Evolutionary conservation across 164 flowering plant species (phyloP).

Genomic region (Berberis thunbergii): DNA sequence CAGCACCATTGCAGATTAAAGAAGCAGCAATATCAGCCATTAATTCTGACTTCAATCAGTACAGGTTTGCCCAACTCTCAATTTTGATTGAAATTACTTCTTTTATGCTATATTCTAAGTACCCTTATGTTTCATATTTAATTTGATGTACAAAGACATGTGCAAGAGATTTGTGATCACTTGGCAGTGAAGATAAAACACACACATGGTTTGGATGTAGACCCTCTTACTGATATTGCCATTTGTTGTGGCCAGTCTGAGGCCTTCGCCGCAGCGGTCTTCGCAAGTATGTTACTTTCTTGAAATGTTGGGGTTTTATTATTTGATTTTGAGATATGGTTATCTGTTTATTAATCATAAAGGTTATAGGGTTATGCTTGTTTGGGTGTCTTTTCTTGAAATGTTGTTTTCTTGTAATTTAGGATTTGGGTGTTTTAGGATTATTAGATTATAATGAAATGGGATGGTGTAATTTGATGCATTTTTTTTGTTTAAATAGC

Average conservation of each 20-base stretch:
- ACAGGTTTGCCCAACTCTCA: slow-evolving; percentile 36
- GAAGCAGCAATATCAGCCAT: slow-evolving; percentile 73
- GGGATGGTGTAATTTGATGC: not conserved
- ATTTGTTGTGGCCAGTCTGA: slow-evolving; percentile 84
- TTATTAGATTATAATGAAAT: not conserved
- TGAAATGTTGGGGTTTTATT: no score
- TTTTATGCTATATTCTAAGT: not conserved
- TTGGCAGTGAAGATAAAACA: slow-evolving; percentile 42
- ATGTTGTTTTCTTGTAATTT: not conserved
- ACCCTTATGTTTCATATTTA: not conserved
- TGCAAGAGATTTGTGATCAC: slow-evolving; percentile 62
- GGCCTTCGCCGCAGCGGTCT: slow-evolving; percentile 75
- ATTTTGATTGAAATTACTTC: not conserved
- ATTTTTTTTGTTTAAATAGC: slow-evolving; percentile 23
- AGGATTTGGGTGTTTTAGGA: not conserved
- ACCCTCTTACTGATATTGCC: slow-evolving; percentile 57
- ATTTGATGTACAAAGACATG: slow-evolving; percentile 38
- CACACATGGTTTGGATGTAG: slow-evolving; percentile 42
- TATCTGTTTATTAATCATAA: no score
- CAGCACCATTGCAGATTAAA: slow-evolving; percentile 55
- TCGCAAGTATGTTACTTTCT: slow-evolving; percentile 40
- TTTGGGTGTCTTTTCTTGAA: not conserved
- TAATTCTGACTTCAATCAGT: slow-evolving; percentile 70
- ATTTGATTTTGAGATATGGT: no score
- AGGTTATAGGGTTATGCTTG: no score